phyloP scores from a whole-genome alignment of 352 stramenopile species.

The Globisporangium orthogonon region DNA sequence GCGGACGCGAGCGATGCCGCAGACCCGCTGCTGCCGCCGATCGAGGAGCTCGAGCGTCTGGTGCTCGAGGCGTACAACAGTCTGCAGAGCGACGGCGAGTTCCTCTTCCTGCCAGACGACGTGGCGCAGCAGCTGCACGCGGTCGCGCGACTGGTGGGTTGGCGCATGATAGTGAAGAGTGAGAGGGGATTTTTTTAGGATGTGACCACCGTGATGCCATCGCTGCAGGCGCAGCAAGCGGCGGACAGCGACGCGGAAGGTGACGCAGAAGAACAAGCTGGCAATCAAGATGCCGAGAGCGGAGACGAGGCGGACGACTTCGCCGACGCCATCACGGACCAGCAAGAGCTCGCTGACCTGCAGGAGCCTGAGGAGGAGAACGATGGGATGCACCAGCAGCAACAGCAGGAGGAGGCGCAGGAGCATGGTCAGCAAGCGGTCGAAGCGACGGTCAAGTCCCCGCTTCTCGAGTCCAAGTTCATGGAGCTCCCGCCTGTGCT shows the following conservation, averaged over 20 bases:
- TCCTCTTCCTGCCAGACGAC: conserved; percentile 66
- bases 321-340: conserved; percentile 6
- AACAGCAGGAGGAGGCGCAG: conserved; percentile 2
- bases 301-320: conserved; percentile 13
- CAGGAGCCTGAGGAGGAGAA: conserved; percentile 17
- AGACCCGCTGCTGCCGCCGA: conserved; percentile 11
- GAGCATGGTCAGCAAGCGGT: not conserved
- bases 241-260: not conserved
- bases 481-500: conserved; percentile 35
- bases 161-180: not conserved
- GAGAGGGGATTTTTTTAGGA: too few species aligned
- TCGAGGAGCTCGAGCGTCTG: conserved; percentile 58
- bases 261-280: not conserved
- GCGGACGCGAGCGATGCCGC: not conserved
- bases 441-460: conserved; percentile 16
- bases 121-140: conserved; percentile 60
- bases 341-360: conserved; percentile 21
- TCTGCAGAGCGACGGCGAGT: conserved; percentile 78
- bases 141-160: conserved; percentile 47
- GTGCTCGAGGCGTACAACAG: conserved; percentile 80
- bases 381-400: conserved; percentile 4
- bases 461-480: conserved; percentile 28
- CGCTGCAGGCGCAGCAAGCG: not conserved
- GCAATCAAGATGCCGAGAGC: not conserved
- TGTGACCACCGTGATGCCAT: not conserved